Conservation (phyloP, 495 filamentous ascomycete genomes). For the Recurvomyces mirabilis region DNA sequence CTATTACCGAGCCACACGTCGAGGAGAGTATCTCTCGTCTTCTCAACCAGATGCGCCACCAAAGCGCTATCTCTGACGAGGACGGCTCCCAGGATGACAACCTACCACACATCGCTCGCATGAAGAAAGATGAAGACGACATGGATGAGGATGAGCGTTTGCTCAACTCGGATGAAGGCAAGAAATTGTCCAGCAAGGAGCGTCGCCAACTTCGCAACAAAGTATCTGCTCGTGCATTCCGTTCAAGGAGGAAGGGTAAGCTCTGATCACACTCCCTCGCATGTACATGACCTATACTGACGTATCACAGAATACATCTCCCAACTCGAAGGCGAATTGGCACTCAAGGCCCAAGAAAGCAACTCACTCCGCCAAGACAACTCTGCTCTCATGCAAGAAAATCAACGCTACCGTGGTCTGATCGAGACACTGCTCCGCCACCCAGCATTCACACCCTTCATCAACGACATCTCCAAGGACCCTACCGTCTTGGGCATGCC, state of each 20-base stretch:
- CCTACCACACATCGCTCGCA: conserved; percentile 45
- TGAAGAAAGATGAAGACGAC: conserved; percentile 84
- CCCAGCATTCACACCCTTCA: conserved; percentile 69
- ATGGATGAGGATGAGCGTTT: conserved; percentile 97
- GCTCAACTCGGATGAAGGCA: conserved; percentile 88
- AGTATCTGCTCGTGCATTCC: conserved; percentile 92
- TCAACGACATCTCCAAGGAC: conserved; percentile 49
- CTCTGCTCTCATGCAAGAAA: conserved; percentile 63
- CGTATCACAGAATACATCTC: conserved; percentile 70
- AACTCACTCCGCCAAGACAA: conserved; percentile 63
- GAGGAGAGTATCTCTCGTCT: conserved; percentile 81
- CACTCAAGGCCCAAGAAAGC: conserved; percentile 56
- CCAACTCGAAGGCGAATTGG: conserved; percentile 79
- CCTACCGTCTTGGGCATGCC: conserved; percentile 15
- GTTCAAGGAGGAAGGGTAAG: conserved; percentile 90
- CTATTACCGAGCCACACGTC: conserved; percentile 48
- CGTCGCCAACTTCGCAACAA: conserved; percentile 93
- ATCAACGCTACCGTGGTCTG: conserved; percentile 62
- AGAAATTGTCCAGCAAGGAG: conserved; percentile 92
- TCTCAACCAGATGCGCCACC: conserved; percentile 70
- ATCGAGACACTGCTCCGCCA: conserved; percentile 77
- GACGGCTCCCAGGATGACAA: conserved; percentile 40
- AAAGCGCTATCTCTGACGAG: conserved; percentile 42
- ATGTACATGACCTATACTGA: conserved; percentile 35
- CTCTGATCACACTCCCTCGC: neutral